Percentiles rank a stretch among this genome's conserved stretches.
These are phyloP conservation scores for Gnomoniopsis sp. DNA, from an alignment of 2,329 filamentous ascomycete genomes.

Conservation along the genomic window DNA sequence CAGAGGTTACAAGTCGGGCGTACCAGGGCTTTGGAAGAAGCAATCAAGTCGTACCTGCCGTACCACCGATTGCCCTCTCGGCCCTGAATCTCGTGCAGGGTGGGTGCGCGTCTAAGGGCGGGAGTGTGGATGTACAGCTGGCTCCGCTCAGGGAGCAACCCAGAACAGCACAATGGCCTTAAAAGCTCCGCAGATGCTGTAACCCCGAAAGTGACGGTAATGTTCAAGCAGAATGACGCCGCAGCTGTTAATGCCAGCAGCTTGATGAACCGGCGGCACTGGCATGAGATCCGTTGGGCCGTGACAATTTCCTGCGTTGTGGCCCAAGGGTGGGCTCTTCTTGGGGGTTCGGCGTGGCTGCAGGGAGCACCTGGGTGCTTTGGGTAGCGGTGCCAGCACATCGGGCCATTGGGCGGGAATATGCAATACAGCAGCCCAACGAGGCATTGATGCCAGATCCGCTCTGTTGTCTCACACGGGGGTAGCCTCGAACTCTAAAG, in stretches of 20 bases:
- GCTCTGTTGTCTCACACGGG: conserved; percentile 14
- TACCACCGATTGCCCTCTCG: neutral
- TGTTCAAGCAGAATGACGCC: conserved; percentile 6
- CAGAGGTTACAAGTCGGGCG: conserved; percentile 11
- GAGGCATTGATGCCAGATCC: conserved; percentile 20
- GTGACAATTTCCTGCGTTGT: conserved; percentile 15
- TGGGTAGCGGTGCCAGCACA: conserved; percentile 17
- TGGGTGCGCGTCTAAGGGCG: conserved; percentile 8
- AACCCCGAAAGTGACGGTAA: neutral
- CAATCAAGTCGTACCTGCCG: conserved; percentile 2
- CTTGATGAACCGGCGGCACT: conserved; percentile 3
- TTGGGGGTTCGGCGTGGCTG: conserved; percentile 3
- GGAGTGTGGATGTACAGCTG: conserved; percentile 11
- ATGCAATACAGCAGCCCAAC: conserved; percentile 18
- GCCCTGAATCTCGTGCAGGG: neutral
- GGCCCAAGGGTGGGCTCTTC: conserved; percentile 13
- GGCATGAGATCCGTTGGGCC: conserved; percentile 15
- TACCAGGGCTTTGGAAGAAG: conserved; percentile 2
- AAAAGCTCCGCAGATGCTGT: conserved; percentile 7
- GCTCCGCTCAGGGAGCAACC: conserved; percentile 14
- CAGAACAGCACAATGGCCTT: conserved; percentile 9
- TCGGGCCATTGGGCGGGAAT: conserved; percentile 17
- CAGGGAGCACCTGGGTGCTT: conserved; percentile 15
- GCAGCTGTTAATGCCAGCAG: conserved; percentile 5
- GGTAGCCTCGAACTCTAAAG: conserved; percentile 7